Conservation (phyloP, 768 basidiomycete species). For the Mycena galericulata region DNA sequence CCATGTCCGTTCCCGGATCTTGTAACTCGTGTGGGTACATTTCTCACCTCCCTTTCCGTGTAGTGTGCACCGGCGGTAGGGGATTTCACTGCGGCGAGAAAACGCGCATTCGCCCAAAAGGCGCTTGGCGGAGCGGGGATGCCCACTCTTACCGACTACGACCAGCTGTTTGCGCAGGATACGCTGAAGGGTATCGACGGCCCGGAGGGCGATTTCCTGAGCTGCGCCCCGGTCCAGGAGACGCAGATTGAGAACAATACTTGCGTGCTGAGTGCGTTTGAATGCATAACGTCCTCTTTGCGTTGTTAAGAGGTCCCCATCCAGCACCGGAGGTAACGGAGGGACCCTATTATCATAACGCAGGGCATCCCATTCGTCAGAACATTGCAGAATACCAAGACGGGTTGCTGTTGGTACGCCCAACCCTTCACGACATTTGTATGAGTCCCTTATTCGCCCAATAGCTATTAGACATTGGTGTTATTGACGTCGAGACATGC, state of each 20-base stretch:
- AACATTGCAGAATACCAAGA: constrained; percentile 67
- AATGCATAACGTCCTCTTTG: neutral
- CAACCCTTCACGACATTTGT: neutral
- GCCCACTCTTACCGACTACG: constrained; percentile 52
- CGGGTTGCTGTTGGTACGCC: constrained; percentile 59
- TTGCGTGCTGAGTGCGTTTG: constrained; percentile 56
- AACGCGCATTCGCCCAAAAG: constrained; percentile 60
- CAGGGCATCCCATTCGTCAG: constrained; percentile 63
- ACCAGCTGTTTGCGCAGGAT: constrained; percentile 55
- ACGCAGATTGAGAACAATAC: constrained; percentile 66
- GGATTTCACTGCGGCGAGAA: constrained; percentile 61
- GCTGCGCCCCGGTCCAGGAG: constrained; percentile 59
- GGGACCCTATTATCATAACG: constrained; percentile 65
- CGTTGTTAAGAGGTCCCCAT: constrained; percentile 12
- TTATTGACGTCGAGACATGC: constrained; percentile 70
- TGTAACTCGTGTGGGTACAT: neutral
- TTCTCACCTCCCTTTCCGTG: neutral
- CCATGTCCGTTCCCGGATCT: constrained; percentile 50
- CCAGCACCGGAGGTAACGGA: constrained; percentile 63
- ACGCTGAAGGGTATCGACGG: constrained; percentile 34
- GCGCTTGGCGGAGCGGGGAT: constrained; percentile 50
- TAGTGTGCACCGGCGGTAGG: constrained; percentile 67
- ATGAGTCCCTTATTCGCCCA: constrained; percentile 1
- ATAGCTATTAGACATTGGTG: constrained; percentile 66
- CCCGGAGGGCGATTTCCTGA: constrained; percentile 50